Percentiles rank a stretch among this genome's conserved stretches.
Conservation (phyloP, 2,329 filamentous ascomycete species). For the Plenodomus biglobosus region DNA sequence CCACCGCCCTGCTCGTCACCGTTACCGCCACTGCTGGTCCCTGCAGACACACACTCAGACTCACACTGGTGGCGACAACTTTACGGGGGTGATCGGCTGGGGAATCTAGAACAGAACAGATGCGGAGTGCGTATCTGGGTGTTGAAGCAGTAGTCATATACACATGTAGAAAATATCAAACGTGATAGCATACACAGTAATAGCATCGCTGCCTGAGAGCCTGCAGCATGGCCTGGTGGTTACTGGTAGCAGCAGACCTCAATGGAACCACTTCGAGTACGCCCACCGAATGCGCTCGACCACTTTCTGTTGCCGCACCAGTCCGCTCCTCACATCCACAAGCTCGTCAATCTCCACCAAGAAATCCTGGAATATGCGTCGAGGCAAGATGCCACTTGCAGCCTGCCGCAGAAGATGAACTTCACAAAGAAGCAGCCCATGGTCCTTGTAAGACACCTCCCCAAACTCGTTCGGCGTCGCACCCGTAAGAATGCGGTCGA, state of each 20-base stretch:
- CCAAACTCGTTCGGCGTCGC: conserved; percentile 66
- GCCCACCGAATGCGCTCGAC: conserved; percentile 86
- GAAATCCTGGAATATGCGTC: conserved; percentile 78
- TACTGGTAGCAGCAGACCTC: conserved; percentile 1
- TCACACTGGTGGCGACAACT: no score
- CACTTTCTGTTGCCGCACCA: conserved; percentile 75
- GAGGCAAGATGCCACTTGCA: conserved; percentile 68
- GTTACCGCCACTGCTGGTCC: conserved; percentile 1
- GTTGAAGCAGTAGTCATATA: no score
- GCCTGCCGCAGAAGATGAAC: conserved; percentile 77
- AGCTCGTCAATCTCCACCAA: conserved; percentile 85
- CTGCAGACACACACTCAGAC: no score
- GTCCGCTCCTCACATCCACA: conserved; percentile 74
- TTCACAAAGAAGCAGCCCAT: conserved; percentile 86
- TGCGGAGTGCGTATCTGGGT: no score
- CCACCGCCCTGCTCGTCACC: not conserved
- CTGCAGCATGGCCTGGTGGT: no score
- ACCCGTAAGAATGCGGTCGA: conserved; percentile 66
- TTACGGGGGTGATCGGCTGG: no score
- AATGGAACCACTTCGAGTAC: conserved; percentile 71
- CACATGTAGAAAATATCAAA: no score
- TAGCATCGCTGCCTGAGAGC: not conserved
- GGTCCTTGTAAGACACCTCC: conserved; percentile 85
- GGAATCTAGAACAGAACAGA: no score
- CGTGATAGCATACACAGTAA: no score